A percentile compares a stretch with the other conserved stretches of the same genome.
Conservation (phyloP, 2,329 filamentous ascomycete species). For the Cladobotryum mycophilum region DNA sequence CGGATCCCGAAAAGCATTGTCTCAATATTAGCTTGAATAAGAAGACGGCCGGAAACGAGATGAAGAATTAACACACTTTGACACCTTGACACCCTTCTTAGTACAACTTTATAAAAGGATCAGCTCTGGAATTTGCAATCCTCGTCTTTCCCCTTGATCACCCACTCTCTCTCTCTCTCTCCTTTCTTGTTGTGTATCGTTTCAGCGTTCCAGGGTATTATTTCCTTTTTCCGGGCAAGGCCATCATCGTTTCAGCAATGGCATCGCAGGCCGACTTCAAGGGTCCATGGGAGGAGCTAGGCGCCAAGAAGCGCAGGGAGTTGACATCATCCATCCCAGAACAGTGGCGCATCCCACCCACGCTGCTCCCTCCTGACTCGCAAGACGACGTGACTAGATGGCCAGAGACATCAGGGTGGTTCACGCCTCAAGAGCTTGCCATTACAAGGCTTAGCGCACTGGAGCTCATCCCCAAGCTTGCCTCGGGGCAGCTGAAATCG, state of each 20-base stretch:
- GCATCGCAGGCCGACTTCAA: not conserved
- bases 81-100: too few relatives aligned
- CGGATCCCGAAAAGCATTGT: too few relatives aligned
- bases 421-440: constrained; percentile 41
- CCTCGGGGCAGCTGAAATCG: constrained; percentile 29
- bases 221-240: not conserved
- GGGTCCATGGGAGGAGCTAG: constrained; percentile 34
- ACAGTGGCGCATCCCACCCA: constrained; percentile 50
- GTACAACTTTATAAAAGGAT: too few relatives aligned
- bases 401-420: constrained; percentile 53
- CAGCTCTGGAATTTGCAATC: too few relatives aligned
- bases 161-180: too few relatives aligned
- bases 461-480: constrained; percentile 33
- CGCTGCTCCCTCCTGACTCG: constrained; percentile 46
- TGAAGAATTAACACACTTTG: too few relatives aligned
- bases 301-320: constrained; percentile 36
- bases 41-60: too few relatives aligned
- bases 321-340: constrained; percentile 45
- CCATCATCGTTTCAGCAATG: not conserved
- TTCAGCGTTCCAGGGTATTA: not conserved
- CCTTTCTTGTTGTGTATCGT: too few relatives aligned
- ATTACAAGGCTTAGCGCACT: constrained; percentile 41
- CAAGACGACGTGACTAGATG: constrained; percentile 52
- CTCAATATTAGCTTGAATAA: too few relatives aligned
- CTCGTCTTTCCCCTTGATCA: too few relatives aligned